Conservation (phyloP, 768 basidiomycete genomes). For the Trametes villosa region DNA sequence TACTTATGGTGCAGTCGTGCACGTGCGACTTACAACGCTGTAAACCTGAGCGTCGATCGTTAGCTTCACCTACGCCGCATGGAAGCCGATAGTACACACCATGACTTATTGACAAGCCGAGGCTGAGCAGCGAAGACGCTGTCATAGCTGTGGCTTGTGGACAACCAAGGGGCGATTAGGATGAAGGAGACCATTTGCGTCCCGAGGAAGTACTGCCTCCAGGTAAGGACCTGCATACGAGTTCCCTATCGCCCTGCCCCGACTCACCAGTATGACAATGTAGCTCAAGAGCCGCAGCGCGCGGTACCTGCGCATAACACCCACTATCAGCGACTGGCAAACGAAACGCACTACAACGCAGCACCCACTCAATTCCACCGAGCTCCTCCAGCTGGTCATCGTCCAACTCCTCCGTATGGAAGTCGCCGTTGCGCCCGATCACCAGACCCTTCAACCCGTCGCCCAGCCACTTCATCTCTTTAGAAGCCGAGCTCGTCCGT, state of each 20-base stretch:
- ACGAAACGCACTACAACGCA: background rate
- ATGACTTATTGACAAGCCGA: slow-evolving; percentile 56
- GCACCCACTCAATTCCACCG: slow-evolving; percentile 72
- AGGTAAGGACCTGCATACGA: slow-evolving; percentile 32
- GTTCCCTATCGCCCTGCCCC: too few species aligned
- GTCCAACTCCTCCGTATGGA: slow-evolving; percentile 56
- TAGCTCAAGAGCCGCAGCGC: slow-evolving; percentile 59
- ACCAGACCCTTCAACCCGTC: slow-evolving; percentile 43
- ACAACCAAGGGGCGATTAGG: slow-evolving; percentile 66
- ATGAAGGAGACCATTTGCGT: slow-evolving; percentile 60
- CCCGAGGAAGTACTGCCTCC: slow-evolving; percentile 63
- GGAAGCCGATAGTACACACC: slow-evolving; percentile 43
- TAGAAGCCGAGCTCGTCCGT: background rate
- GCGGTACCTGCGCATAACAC: slow-evolving; percentile 30
- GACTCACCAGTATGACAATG: slow-evolving; percentile 49
- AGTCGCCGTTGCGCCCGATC: slow-evolving; percentile 64
- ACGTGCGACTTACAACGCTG: slow-evolving; percentile 14
- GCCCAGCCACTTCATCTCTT: slow-evolving; percentile 40
- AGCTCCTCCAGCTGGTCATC: slow-evolving; percentile 73
- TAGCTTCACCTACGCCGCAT: background rate
- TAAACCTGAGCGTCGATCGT: slow-evolving; percentile 9
- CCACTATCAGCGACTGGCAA: too few species aligned
- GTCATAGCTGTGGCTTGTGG: slow-evolving; percentile 48
- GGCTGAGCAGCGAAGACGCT: slow-evolving; percentile 53
- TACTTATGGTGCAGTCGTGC: background rate